These are phyloP conservation scores for Tylopilus sp. DNA, from an alignment of 768 basidiomycete genomes.

Conservation along the genomic window DNA sequence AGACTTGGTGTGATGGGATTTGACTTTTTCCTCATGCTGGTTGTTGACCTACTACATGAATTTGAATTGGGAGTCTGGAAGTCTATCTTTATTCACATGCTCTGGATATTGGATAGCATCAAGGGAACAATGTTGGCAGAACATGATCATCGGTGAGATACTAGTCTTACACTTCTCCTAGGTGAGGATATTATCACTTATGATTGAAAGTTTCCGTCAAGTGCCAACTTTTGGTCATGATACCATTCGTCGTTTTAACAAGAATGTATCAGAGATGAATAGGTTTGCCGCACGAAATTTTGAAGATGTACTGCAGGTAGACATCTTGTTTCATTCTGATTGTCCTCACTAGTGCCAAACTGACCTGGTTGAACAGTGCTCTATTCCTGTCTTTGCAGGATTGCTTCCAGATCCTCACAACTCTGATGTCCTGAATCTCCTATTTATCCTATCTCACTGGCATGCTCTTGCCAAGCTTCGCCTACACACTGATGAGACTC, in stretches of 20 bases:
- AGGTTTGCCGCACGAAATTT: background rate
- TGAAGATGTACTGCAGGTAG: background rate
- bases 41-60: background rate
- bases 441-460: background rate
- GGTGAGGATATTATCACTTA: too few species aligned
- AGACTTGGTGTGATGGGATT: background rate
- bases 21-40: background rate
- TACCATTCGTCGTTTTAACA: background rate
- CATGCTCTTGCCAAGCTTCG: background rate
- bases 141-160: background rate
- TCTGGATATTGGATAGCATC: background rate
- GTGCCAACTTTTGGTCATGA: background rate
- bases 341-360: background rate
- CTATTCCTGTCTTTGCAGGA: background rate
- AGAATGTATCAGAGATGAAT: conserved; percentile 1
- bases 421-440: background rate
- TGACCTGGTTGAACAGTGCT: background rate
- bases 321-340: background rate
- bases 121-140: background rate
- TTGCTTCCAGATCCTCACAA: background rate
- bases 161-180: too few species aligned
- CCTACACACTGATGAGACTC: background rate
- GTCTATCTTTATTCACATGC: background rate
- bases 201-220: background rate
- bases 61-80: background rate